These are phyloP conservation scores for Exophiala calicioides DNA, from an alignment of 2,329 filamentous ascomycete species.

Conservation along the genomic window DNA sequence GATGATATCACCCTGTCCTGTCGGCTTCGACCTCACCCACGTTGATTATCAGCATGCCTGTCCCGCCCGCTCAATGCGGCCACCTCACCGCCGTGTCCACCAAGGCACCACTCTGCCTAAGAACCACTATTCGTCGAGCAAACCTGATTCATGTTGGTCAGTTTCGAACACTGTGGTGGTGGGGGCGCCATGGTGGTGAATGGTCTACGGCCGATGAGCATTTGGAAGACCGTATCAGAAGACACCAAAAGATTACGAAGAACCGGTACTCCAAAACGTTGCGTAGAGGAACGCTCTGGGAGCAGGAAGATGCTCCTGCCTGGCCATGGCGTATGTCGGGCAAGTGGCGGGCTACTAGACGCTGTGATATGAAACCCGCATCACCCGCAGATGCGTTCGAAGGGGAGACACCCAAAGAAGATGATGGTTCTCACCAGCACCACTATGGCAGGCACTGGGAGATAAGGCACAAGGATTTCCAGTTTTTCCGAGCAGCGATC, in stretches of 20 bases:
- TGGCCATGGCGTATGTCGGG: constrained; percentile 13
- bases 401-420: constrained; percentile 12
- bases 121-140: constrained; percentile 11
- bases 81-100: background rate
- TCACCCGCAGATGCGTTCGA: constrained; percentile 12
- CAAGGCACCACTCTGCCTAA: constrained; percentile 6
- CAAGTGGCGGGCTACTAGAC: constrained; percentile 8
- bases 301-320: constrained; percentile 22
- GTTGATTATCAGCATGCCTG: constrained; percentile 3
- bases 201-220: constrained; percentile 21
- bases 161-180: constrained; percentile 31
- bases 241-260: constrained; percentile 29
- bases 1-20: background rate
- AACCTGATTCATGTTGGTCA: constrained; percentile 13
- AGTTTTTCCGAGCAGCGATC: constrained; percentile 39
- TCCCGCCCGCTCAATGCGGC: background rate
- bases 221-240: constrained; percentile 24
- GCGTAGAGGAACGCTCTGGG: constrained; percentile 28
- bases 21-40: background rate
- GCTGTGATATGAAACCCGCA: constrained; percentile 17
- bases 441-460: constrained; percentile 1
- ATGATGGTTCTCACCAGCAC: constrained; percentile 4
- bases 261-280: constrained; percentile 29
- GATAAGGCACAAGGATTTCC: constrained; percentile 35
- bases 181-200: constrained; percentile 19